Evolutionary conservation across 257 asterid genomes (phyloP).

Genomic region (Osmanthus fragrans): DNA sequence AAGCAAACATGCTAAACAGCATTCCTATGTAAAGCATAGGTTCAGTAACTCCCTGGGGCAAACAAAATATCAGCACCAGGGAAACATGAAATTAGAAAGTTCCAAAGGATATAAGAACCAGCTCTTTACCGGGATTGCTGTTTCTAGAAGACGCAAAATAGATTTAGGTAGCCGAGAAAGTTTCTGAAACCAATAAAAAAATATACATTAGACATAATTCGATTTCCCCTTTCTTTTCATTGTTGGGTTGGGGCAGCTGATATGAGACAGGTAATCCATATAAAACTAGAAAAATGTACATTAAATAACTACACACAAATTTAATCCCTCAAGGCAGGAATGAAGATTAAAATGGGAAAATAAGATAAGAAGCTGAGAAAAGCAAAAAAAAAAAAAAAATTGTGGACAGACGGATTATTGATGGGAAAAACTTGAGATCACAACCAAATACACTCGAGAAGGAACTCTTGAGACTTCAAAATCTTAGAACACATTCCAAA

Average conservation of each 20-base stretch:
- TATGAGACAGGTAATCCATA: neutral
- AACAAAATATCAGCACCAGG: constrained; percentile 19
- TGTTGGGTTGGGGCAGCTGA: neutral
- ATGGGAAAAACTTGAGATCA: neutral
- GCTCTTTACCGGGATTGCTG: constrained; percentile 72
- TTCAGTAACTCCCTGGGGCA: constrained; percentile 92
- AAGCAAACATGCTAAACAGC: constrained; percentile 98
- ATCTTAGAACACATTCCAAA: neutral
- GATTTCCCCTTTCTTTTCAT: neutral
- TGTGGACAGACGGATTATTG: neutral
- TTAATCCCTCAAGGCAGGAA: neutral
- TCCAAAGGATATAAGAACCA: constrained; percentile 3
- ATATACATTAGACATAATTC: neutral
- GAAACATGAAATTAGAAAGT: neutral
- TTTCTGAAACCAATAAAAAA: constrained; percentile 54
- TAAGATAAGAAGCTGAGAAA: neutral
- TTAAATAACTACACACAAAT: neutral
- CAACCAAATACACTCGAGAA: neutral
- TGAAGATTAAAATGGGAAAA: neutral
- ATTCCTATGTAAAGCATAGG: constrained; percentile 98
- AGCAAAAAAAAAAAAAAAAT: neutral
- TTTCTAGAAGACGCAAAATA: constrained; percentile 87
- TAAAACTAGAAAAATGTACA: neutral
- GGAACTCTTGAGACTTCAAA: neutral
- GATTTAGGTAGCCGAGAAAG: constrained; percentile 87